Percentiles rank a stretch among this genome's conserved stretches.
Conservation (phyloP, 2,329 filamentous ascomycete species). For the Cladorrhinum sp. region DNA sequence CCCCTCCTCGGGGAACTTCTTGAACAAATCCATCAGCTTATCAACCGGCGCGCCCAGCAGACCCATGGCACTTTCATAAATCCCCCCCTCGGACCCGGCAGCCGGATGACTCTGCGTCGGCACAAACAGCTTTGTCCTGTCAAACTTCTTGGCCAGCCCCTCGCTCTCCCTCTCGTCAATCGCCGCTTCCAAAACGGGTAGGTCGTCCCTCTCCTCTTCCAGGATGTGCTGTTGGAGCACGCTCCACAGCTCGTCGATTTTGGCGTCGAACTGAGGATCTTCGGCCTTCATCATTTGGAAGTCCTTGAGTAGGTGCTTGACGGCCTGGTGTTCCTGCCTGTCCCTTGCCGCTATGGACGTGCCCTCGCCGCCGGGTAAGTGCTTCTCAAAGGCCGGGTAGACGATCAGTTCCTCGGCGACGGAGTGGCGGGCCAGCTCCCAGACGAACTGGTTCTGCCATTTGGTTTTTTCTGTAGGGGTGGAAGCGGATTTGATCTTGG, state of each 20-base stretch:
- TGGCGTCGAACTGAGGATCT: constrained; percentile 45
- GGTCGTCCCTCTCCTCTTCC: constrained; percentile 48
- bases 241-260: constrained; percentile 31
- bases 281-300: constrained; percentile 45
- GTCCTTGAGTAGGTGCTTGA: constrained; percentile 47
- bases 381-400: constrained; percentile 52
- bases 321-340: constrained; percentile 43
- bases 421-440: constrained; percentile 50
- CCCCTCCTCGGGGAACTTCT: constrained; percentile 32
- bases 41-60: constrained; percentile 57
- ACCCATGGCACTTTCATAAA: constrained; percentile 54
- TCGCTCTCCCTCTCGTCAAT: constrained; percentile 38
- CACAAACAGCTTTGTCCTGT: constrained; percentile 50
- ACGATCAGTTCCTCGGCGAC: constrained; percentile 50
- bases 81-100: constrained; percentile 44
- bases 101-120: constrained; percentile 50
- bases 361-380: constrained; percentile 40
- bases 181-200: constrained; percentile 46
- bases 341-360: constrained; percentile 45
- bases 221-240: constrained; percentile 46
- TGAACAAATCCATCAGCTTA: constrained; percentile 54
- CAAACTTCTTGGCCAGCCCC: constrained; percentile 42
- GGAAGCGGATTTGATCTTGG: constrained; percentile 37
- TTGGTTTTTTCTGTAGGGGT: constrained; percentile 38
- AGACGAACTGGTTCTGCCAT: constrained; percentile 48